These are phyloP conservation scores for Mycena chlorophos DNA, from an alignment of 768 basidiomycete genomes.

Conservation along the genomic window DNA sequence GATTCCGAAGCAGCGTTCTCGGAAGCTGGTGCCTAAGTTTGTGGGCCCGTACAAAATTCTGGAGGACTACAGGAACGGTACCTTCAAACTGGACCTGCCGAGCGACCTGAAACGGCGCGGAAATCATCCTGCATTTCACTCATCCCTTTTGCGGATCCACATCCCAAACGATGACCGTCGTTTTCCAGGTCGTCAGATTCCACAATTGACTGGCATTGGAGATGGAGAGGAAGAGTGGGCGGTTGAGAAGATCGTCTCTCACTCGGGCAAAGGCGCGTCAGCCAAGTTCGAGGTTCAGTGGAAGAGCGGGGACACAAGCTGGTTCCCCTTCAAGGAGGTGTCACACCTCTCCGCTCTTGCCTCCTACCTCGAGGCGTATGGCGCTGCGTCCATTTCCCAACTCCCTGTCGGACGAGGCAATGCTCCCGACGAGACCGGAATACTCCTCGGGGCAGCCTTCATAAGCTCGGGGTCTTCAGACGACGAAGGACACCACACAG, in stretches of 20 bases:
- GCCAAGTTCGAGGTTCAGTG: conserved; percentile 28
- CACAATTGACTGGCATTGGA: conserved; percentile 20
- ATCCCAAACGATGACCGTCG: conserved; percentile 26
- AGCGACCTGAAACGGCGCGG: conserved; percentile 22
- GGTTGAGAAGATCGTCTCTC: conserved; percentile 25
- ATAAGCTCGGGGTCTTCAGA: too few species aligned
- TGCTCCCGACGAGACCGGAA: too few species aligned
- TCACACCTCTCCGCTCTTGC: conserved; percentile 19
- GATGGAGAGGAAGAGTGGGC: conserved; percentile 24
- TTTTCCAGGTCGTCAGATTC: conserved; percentile 29
- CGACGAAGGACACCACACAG: too few species aligned
- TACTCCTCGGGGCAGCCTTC: too few species aligned
- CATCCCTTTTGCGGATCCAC: conserved; percentile 24
- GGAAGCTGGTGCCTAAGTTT: conserved; percentile 35
- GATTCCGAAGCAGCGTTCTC: conserved; percentile 32
- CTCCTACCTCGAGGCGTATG: conserved; percentile 28
- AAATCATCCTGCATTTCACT: conserved; percentile 34
- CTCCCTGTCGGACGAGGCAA: neutral
- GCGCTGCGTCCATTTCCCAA: conserved; percentile 10
- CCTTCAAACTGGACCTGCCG: conserved; percentile 31
- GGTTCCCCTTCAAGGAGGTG: conserved; percentile 22
- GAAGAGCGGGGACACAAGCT: conserved; percentile 28
- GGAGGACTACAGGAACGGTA: conserved; percentile 6
- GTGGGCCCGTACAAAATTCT: conserved; percentile 35
- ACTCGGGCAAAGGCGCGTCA: conserved; percentile 22